Evolutionary conservation across 2,329 filamentous ascomycete species (phyloP).

Genomic region (Byssoonygena ceratinophila): DNA sequence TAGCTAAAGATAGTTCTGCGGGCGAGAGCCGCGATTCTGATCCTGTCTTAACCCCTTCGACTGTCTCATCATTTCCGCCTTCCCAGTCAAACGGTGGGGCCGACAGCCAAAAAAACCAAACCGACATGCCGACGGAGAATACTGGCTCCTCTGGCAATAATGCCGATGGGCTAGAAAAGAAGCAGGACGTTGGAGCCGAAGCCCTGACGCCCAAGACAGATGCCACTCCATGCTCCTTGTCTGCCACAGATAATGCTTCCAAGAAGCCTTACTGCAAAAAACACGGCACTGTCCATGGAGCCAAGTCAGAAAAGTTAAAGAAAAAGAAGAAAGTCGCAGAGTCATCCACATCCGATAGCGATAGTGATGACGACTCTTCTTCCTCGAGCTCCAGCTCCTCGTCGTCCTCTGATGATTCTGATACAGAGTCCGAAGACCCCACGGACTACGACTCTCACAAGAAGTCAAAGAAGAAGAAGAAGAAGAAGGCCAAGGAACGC

Average conservation of each 20-base stretch:
- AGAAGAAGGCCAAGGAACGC: slow-evolving; percentile 14
- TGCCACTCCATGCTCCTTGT: slow-evolving; percentile 19
- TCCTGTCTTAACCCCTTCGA: slow-evolving; percentile 20
- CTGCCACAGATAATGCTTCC: slow-evolving; percentile 21
- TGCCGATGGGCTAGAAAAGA: slow-evolving; percentile 21
- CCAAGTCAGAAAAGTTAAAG: slow-evolving; percentile 18
- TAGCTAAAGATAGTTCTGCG: not conserved
- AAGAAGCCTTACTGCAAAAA: slow-evolving; percentile 28
- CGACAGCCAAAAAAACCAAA: not conserved
- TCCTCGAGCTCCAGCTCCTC: not conserved
- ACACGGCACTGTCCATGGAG: slow-evolving; percentile 20
- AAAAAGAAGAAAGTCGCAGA: slow-evolving; percentile 18
- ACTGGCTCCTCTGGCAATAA: slow-evolving; percentile 16
- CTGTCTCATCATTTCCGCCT: slow-evolving; percentile 20
- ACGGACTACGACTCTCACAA: slow-evolving; percentile 11
- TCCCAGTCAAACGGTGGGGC: slow-evolving; percentile 18
- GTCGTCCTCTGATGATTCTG: slow-evolving; percentile 1
- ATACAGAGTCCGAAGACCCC: slow-evolving; percentile 9
- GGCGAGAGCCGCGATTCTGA: slow-evolving; percentile 19
- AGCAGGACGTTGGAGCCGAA: slow-evolving; percentile 24
- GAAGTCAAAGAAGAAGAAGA: slow-evolving; percentile 16
- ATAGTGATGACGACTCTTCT: slow-evolving; percentile 7
- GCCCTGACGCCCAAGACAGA: slow-evolving; percentile 18
- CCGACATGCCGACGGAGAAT: slow-evolving; percentile 25
- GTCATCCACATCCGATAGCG: slow-evolving; percentile 20